Evolutionary conservation across 148 eudicot genomes (phyloP).

Genomic region (Arbutus unedo): DNA sequence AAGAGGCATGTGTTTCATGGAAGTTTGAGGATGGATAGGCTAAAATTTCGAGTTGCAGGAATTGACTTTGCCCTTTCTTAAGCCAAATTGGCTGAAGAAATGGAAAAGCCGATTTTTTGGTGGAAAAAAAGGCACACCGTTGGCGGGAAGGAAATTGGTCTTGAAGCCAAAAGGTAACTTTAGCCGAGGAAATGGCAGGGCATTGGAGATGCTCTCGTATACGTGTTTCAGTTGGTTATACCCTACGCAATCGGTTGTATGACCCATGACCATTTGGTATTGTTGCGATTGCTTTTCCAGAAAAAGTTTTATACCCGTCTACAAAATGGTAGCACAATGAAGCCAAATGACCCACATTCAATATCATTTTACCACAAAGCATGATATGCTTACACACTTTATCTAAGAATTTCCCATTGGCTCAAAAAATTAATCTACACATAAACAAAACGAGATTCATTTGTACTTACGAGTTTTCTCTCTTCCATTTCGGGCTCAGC

Average conservation of each 20-base stretch:
- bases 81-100: too few species aligned
- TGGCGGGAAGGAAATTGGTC: too few species aligned
- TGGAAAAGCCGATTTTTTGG: too few species aligned
- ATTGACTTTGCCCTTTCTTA: too few species aligned
- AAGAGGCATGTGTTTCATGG: too few species aligned
- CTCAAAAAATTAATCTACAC: not conserved
- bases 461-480: constrained; percentile 61
- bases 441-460: not conserved
- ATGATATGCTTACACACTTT: not conserved
- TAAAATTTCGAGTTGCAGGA: too few species aligned
- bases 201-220: not conserved
- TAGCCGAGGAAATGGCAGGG: too few species aligned
- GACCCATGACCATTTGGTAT: not conserved
- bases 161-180: too few species aligned
- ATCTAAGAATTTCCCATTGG: not conserved
- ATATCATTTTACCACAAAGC: not conserved
- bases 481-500: constrained; percentile 96
- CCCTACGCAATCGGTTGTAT: not conserved
- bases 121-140: too few species aligned
- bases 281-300: not conserved
- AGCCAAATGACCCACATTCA: not conserved
- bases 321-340: not conserved
- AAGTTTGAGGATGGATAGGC: too few species aligned
- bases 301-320: not conserved
- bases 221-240: not conserved